A percentile compares a stretch with the other conserved stretches of the same genome.
These are phyloP conservation scores for Cutaneotrichosporon cyanovorans DNA, from an alignment of 1,284 basidiomycete species.

Conservation along the genomic window DNA sequence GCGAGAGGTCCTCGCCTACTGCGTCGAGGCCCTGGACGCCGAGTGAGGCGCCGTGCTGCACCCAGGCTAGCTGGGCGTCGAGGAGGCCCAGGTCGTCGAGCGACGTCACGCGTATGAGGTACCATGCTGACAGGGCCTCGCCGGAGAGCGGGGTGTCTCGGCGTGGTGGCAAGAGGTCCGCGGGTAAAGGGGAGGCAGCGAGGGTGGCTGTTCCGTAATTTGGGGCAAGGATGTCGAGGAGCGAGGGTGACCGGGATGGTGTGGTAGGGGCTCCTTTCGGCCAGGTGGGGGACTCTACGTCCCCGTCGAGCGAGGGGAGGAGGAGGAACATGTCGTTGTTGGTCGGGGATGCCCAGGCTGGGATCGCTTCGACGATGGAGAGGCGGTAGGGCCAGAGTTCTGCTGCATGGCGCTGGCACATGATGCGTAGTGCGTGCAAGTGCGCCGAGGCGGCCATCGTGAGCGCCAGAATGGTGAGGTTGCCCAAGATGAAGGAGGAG, in stretches of 20 bases:
- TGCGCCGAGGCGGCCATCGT: slow-evolving; percentile 58
- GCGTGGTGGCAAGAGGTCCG: slow-evolving; percentile 19
- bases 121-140: slow-evolving; percentile 62
- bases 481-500: slow-evolving; percentile 56
- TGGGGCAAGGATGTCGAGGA: slow-evolving; percentile 7
- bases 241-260: no score
- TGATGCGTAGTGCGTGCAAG: slow-evolving; percentile 54
- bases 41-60: slow-evolving; percentile 77
- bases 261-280: no score
- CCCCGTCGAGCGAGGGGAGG: slow-evolving; percentile 54
- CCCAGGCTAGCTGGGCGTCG: slow-evolving; percentile 65
- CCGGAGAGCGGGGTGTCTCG: background rate
- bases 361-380: slow-evolving; percentile 62
- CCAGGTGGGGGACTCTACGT: slow-evolving; percentile 45
- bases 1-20: slow-evolving; percentile 78
- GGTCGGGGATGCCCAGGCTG: slow-evolving; percentile 59
- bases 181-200: background rate
- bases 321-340: slow-evolving; percentile 54
- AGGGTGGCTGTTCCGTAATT: slow-evolving; percentile 3
- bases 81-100: slow-evolving; percentile 68
- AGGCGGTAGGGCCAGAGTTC: slow-evolving; percentile 64
- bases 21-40: slow-evolving; percentile 71
- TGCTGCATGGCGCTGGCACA: slow-evolving; percentile 55
- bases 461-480: slow-evolving; percentile 57
- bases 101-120: slow-evolving; percentile 56